Conservation (phyloP, 169 alveolate genomes). For the Eimeria sp. region DNA sequence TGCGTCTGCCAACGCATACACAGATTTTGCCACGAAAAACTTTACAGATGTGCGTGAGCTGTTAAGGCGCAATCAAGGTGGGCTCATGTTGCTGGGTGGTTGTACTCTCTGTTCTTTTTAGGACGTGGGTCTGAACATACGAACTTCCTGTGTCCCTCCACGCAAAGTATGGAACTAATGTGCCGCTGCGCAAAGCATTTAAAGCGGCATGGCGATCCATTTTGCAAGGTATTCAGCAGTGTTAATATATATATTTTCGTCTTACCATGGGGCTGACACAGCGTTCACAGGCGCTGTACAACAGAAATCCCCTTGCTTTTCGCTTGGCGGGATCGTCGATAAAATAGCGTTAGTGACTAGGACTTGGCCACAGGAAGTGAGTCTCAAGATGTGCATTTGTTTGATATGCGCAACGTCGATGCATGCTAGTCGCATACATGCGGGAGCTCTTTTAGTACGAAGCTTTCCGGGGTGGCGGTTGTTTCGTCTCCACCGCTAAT, state of each 20-base stretch:
- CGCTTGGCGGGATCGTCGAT: neutral
- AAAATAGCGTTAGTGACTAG: neutral
- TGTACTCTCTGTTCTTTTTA: neutral
- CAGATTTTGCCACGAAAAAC: neutral
- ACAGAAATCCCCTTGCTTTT: neutral
- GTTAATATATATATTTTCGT: too few relatives aligned
- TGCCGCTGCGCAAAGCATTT: neutral
- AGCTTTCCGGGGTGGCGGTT: neutral
- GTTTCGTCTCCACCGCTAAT: neutral
- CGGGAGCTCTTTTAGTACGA: neutral
- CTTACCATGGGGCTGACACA: too few relatives aligned
- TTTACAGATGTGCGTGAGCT: neutral
- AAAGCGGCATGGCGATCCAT: neutral
- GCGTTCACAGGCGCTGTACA: neutral
- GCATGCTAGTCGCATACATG: neutral
- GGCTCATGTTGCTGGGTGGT: neutral
- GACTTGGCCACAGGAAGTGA: neutral
- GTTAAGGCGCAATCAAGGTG: neutral
- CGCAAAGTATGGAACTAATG: neutral
- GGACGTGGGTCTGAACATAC: neutral
- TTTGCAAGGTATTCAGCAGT: neutral
- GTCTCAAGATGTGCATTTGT: neutral
- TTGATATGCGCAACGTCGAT: neutral
- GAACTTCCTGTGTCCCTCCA: neutral
- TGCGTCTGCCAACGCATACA: neutral